These are phyloP conservation scores for Boletus rubescentipes DNA, from an alignment of 768 basidiomycete genomes.

Conservation along the genomic window DNA sequence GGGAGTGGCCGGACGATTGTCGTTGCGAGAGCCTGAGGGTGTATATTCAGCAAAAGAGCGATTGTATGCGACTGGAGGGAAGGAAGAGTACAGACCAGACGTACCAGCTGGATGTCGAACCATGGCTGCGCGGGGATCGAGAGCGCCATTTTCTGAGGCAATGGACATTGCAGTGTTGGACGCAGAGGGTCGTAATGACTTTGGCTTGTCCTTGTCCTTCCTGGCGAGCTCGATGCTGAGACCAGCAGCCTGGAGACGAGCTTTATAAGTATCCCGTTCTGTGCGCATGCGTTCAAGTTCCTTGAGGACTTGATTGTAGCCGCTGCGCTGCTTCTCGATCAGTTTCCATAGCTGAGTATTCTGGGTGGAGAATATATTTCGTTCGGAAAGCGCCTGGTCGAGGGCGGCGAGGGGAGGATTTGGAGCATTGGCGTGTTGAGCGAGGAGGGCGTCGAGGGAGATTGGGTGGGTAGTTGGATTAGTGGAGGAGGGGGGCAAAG, in stretches of 20 bases:
- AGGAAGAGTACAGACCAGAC: constrained; percentile 27
- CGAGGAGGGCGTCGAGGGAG: constrained; percentile 54
- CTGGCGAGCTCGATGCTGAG: constrained; percentile 40
- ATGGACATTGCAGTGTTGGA: constrained; percentile 26
- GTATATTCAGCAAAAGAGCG: background rate
- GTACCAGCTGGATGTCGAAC: constrained; percentile 33
- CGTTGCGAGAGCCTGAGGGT: constrained; percentile 9
- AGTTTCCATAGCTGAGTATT: constrained; percentile 94
- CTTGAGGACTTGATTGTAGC: constrained; percentile 77
- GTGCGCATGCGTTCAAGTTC: constrained; percentile 81
- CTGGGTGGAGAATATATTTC: constrained; percentile 77
- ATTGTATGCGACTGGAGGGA: background rate
- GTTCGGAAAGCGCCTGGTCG: constrained; percentile 74
- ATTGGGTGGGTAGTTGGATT: constrained; percentile 34
- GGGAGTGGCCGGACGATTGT: constrained; percentile 24
- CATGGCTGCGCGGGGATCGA: constrained; percentile 28
- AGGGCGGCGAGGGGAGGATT: constrained; percentile 63
- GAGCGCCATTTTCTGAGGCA: constrained; percentile 13
- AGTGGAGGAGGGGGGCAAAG: constrained; percentile 25
- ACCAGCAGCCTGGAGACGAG: constrained; percentile 32
- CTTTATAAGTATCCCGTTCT: constrained; percentile 68
- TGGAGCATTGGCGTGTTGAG: constrained; percentile 48
- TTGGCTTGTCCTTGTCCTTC: constrained; percentile 29
- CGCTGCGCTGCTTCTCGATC: constrained; percentile 85
- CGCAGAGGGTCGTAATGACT: constrained; percentile 15